phyloP scores from a whole-genome alignment of 805 yeast genomes.

The Candida xyloterini region DNA sequence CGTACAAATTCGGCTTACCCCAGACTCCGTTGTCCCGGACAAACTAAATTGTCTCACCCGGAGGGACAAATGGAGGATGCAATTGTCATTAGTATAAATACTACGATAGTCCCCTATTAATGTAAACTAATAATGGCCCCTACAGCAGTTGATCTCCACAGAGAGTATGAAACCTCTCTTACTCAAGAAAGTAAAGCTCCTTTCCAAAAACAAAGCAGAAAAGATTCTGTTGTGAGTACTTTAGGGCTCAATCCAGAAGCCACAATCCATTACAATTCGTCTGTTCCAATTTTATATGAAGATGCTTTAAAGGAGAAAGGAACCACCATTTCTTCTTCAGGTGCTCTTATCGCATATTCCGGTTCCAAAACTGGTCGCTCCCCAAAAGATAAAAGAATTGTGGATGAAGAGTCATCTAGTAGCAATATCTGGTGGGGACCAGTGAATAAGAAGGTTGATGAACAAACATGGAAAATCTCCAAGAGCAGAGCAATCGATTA shows the following conservation, averaged over 20 bases:
- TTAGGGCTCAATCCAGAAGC: constrained; percentile 59
- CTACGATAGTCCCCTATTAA: background rate
- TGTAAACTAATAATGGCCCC: constrained; percentile 34
- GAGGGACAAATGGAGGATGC: constrained; percentile 13
- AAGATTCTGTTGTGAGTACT: constrained; percentile 31
- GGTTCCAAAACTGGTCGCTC: constrained; percentile 97
- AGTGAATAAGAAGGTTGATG: constrained; percentile 91
- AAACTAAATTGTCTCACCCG: constrained; percentile 7
- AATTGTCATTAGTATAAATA: constrained; percentile 3
- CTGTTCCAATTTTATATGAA: constrained; percentile 89
- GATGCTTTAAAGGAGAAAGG: constrained; percentile 90
- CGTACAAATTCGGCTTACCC: constrained; percentile 13
- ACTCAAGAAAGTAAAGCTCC: constrained; percentile 22
- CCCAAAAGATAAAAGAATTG: constrained; percentile 97
- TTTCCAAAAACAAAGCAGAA: constrained; percentile 26
- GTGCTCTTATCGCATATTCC: constrained; percentile 93
- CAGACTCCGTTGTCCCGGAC: constrained; percentile 14
- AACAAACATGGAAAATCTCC: constrained; percentile 91
- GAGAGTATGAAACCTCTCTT: constrained; percentile 28
- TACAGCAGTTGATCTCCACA: constrained; percentile 38
- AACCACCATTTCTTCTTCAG: constrained; percentile 87
- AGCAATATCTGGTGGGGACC: constrained; percentile 99
- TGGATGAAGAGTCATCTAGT: constrained; percentile 84
- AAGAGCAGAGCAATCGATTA: constrained; percentile 96
- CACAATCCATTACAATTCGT: constrained; percentile 81